phyloP scores from a whole-genome alignment of 2,329 filamentous ascomycete genomes.

The Biscogniauxia sp. region DNA sequence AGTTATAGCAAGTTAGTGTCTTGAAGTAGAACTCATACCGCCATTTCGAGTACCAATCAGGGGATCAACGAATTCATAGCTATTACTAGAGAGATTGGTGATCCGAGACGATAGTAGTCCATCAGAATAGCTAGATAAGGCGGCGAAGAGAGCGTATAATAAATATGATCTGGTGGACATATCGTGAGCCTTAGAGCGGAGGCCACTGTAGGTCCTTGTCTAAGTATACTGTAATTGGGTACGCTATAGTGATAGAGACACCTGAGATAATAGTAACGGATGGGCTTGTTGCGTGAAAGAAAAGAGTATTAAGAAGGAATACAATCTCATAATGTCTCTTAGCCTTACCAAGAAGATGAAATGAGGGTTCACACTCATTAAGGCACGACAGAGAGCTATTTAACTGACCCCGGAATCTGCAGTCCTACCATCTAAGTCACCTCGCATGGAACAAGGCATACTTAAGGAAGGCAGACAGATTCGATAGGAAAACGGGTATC shows the following conservation, averaged over 20 bases:
- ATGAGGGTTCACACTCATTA: too few species aligned
- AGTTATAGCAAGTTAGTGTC: slow-evolving; percentile 3
- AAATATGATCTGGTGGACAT: slow-evolving; percentile 14
- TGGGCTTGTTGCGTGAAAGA: too few species aligned
- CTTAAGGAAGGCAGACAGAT: neutral
- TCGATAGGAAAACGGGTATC: neutral
- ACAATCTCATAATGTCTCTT: too few species aligned
- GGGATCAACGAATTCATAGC: slow-evolving; percentile 32
- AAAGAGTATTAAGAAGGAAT: too few species aligned
- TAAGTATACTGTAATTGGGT: too few species aligned
- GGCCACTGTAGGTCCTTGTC: neutral
- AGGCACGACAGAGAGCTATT: too few species aligned
- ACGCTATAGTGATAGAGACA: too few species aligned
- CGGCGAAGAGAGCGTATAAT: slow-evolving; percentile 8
- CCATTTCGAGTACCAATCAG: slow-evolving; percentile 35
- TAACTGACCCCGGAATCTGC: too few species aligned
- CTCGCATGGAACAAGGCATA: neutral
- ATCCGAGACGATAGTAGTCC: slow-evolving; percentile 6
- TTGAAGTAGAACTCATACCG: slow-evolving; percentile 19
- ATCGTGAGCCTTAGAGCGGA: slow-evolving; percentile 1
- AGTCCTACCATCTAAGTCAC: too few species aligned
- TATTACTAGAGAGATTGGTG: slow-evolving; percentile 13
- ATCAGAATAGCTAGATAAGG: slow-evolving; percentile 12
- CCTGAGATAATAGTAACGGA: too few species aligned
- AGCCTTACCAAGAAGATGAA: too few species aligned